Evolutionary conservation across 345 rosid species (phyloP), one percentile per base, ranked within the genome.

Genomic region (Psidium guajava): DNA sequence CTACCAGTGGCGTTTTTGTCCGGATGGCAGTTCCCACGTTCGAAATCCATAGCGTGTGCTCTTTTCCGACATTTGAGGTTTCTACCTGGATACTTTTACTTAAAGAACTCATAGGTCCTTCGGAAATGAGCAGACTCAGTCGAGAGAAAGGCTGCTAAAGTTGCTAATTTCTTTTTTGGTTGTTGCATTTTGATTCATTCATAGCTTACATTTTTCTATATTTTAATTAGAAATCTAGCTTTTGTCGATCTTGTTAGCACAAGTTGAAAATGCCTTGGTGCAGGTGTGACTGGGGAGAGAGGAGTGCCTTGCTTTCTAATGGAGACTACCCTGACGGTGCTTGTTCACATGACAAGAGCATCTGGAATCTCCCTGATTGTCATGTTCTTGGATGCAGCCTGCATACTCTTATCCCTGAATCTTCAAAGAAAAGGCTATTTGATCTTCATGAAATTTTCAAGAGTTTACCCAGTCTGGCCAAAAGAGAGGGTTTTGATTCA

Each of bases 271-370:
- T 54, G 64, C 6, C 82, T 86, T n/a, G 90, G 83, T 91, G 92
- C 98, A 97, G 99, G 89, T 94, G 96, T 89, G 96, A 97, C 90
- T 97, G 99, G 99, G 87, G 53, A 73, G 90, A 90, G 90, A 91
- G 99, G 89, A 90, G 84, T 64, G 86, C 90, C 58, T 85, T 95
- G 88, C 91, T 92, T 86, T 89, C 86, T 83, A 89, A 89, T 81
- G 88, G 87, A 85, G 87, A 83, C 84, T 74, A 83, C 88, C 86
- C 84, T 90, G 88, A 83, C 74, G 81, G 86, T 84, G 84, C 64
- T 21, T 58, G 55, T 88, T 91, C 87, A 84, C 89, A 89, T 57
- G 82, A 74, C 83, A 85, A 54, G 61, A 89, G 88, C 83, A 85
- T 93, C 28, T 93, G 98, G 98, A 88, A 88, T 91, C 81, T 95